Conservation (phyloP, 2,329 filamentous ascomycete genomes). For the Nothopassalora personata region DNA sequence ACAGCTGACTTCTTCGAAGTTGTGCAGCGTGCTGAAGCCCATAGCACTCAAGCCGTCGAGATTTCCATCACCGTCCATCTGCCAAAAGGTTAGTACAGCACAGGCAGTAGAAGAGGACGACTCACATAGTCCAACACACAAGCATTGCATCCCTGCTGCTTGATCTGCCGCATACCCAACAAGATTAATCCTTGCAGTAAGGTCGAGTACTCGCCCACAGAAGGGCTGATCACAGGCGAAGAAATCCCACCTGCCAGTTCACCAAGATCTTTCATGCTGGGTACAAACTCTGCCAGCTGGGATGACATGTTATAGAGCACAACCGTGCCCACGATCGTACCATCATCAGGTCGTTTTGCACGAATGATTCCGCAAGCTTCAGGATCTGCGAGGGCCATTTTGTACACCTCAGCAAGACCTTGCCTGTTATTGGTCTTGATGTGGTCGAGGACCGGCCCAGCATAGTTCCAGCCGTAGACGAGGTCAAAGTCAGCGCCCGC, state of each 20-base stretch:
- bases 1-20: conserved; percentile 74
- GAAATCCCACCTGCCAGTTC: conserved; percentile 69
- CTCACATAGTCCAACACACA: conserved; percentile 77
- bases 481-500: conserved; percentile 76
- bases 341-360: conserved; percentile 65
- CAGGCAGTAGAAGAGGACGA: conserved; percentile 17
- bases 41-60: conserved; percentile 69
- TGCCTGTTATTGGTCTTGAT: conserved; percentile 69
- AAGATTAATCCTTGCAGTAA: conserved; percentile 74
- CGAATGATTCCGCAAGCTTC: conserved; percentile 75
- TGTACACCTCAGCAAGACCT: conserved; percentile 75
- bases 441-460: conserved; percentile 67
- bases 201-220: conserved; percentile 61
- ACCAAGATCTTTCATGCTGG: conserved; percentile 57
- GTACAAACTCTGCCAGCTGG: conserved; percentile 63
- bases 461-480: conserved; percentile 73
- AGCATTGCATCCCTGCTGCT: conserved; percentile 66
- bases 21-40: conserved; percentile 74
- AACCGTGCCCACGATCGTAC: conserved; percentile 68
- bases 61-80: conserved; percentile 67
- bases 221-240: conserved; percentile 68
- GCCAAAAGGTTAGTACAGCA: conserved; percentile 24
- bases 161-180: conserved; percentile 76
- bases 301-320: conserved; percentile 71
- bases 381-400: conserved; percentile 64